Percentiles rank a stretch among this genome's conserved stretches.
Conservation (phyloP, 139 green algal genomes). For the Pseudopediastrum boryanum region DNA sequence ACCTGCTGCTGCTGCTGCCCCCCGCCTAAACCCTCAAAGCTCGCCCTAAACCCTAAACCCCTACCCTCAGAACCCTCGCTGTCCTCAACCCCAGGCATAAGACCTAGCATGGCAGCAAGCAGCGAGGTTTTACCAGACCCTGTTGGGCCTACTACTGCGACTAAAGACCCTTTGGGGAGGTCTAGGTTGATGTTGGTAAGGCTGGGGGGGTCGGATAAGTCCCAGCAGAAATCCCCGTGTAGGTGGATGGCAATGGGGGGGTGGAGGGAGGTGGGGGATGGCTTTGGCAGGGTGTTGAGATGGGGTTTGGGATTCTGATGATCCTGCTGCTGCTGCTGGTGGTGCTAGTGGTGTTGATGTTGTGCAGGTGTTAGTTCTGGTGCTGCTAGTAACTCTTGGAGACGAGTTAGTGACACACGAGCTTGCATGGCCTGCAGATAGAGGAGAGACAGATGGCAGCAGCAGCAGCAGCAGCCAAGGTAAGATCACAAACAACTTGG, state of each 20-base stretch:
- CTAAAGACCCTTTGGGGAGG: constrained; percentile 45
- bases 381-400: constrained; percentile 57
- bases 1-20: constrained; percentile 18
- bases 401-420: constrained; percentile 52
- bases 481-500: no score
- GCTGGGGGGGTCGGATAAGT: constrained; percentile 26
- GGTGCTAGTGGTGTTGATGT: constrained; percentile 15
- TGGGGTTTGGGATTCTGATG: no score
- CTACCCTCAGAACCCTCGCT: no score
- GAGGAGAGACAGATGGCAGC: no score
- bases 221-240: constrained; percentile 68
- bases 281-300: no score
- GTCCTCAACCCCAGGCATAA: constrained; percentile 66
- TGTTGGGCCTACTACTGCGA: constrained; percentile 69
- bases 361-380: constrained; percentile 26
- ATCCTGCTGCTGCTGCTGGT: no score
- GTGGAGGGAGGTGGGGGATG: background rate
- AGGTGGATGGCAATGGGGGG: constrained; percentile 43
- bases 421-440: constrained; percentile 44
- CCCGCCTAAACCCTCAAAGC: constrained; percentile 29
- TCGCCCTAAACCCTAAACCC: background rate
- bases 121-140: constrained; percentile 73
- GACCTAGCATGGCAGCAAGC: constrained; percentile 65
- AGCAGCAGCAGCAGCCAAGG: no score
- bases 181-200: constrained; percentile 56